Percentiles rank a stretch among this genome's conserved stretches.
These are phyloP conservation scores for Coemansia pectinata DNA, from an alignment of 192 early-diverging fungal genomes.

Conservation along the genomic window DNA sequence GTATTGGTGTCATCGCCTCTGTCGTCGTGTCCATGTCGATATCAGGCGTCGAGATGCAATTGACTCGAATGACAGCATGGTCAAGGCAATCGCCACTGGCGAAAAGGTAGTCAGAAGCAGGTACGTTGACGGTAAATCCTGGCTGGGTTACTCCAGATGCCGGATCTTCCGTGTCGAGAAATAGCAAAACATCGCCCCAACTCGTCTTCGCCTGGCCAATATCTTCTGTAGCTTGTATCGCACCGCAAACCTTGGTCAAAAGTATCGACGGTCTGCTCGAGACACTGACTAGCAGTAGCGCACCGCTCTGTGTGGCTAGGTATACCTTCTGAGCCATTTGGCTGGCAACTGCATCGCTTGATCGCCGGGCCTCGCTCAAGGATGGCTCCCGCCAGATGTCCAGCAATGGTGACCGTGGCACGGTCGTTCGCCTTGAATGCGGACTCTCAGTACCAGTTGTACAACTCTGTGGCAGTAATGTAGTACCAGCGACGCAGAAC, in stretches of 20 bases:
- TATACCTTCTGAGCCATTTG: constrained; percentile 27
- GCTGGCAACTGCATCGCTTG: background rate
- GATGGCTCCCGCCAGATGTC: background rate
- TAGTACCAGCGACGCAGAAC: constrained; percentile 27
- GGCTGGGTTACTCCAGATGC: background rate
- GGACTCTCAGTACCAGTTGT: background rate
- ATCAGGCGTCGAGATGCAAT: background rate
- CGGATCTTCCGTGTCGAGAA: constrained; percentile 2
- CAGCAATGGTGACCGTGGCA: background rate
- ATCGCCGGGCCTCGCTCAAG: background rate
- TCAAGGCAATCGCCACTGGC: constrained; percentile 30
- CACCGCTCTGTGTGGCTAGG: constrained; percentile 30
- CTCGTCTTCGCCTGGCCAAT: background rate
- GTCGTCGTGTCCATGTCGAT: background rate
- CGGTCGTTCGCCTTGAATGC: background rate
- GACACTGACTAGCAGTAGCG: constrained; percentile 12
- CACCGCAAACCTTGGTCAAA: constrained; percentile 8
- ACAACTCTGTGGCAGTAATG: background rate
- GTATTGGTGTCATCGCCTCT: background rate
- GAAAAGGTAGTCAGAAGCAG: constrained; percentile 20
- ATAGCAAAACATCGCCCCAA: constrained; percentile 17
- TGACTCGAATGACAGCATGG: constrained; percentile 22
- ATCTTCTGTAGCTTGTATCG: background rate
- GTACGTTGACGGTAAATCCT: background rate
- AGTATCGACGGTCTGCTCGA: constrained; percentile 10